phyloP scores from a whole-genome alignment of 2,329 filamentous ascomycete species.

The Neoscytalidium dimidiatum region DNA sequence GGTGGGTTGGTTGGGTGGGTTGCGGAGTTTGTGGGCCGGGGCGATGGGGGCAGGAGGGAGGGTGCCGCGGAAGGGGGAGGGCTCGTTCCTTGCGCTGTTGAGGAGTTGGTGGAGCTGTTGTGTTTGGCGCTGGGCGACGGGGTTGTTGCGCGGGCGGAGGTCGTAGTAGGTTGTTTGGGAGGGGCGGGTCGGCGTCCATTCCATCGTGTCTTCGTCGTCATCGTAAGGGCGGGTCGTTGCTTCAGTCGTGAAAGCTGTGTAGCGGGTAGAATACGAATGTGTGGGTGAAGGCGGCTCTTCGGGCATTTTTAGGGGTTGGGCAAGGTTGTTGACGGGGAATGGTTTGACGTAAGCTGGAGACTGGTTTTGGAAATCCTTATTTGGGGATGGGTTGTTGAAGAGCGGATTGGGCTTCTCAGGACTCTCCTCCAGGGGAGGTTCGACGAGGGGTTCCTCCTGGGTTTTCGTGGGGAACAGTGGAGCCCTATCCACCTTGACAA shows the following conservation, averaged over 20 bases:
- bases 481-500: slow-evolving; percentile 60
- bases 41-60: slow-evolving; percentile 69
- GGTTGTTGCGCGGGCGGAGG: slow-evolving; percentile 6
- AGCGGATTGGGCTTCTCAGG: slow-evolving; percentile 21
- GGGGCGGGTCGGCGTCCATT: slow-evolving; percentile 68
- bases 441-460: slow-evolving; percentile 29
- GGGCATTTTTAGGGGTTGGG: slow-evolving; percentile 23
- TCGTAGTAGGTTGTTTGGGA: slow-evolving; percentile 19
- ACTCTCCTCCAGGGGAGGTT: slow-evolving; percentile 19
- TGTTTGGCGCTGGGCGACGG: background rate
- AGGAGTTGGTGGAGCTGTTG: slow-evolving; percentile 27
- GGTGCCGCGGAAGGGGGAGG: slow-evolving; percentile 67
- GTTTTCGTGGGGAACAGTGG: slow-evolving; percentile 31
- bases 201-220: slow-evolving; percentile 63
- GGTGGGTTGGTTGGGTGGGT: slow-evolving; percentile 57
- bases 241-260: slow-evolving; percentile 17
- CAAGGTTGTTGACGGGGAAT: slow-evolving; percentile 40
- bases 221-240: slow-evolving; percentile 18
- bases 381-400: slow-evolving; percentile 30
- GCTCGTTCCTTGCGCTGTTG: slow-evolving; percentile 32
- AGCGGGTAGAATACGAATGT: slow-evolving; percentile 28
- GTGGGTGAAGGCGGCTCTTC: slow-evolving; percentile 35
- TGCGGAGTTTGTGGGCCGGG: slow-evolving; percentile 64
- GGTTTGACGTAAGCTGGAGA: slow-evolving; percentile 40
- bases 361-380: slow-evolving; percentile 34